phyloP scores from a whole-genome alignment of 495 filamentous ascomycete species.

The Hypoxylon lenormandii region DNA sequence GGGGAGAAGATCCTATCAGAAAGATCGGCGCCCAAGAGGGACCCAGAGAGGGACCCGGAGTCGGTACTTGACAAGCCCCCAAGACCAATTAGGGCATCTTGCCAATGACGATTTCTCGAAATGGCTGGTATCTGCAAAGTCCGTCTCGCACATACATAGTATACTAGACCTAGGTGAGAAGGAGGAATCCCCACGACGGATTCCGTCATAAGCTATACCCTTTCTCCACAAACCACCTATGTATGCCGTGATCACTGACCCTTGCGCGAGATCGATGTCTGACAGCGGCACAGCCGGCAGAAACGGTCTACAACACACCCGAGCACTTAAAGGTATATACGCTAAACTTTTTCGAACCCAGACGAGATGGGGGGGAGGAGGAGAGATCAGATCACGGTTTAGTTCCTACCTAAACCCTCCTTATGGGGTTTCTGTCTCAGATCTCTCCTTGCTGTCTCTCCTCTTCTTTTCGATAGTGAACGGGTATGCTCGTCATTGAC shows the following conservation, averaged over 20 bases:
- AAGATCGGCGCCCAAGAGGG: slow-evolving; percentile 33
- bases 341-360: slow-evolving; percentile 7
- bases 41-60: too few species aligned
- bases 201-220: slow-evolving; percentile 21
- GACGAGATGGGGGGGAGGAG: not conserved
- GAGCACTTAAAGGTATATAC: slow-evolving; percentile 6
- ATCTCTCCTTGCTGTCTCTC: slow-evolving; percentile 2
- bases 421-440: slow-evolving; percentile 40
- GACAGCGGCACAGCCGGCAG: slow-evolving; percentile 34
- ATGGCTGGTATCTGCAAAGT: slow-evolving; percentile 16
- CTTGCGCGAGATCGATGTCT: slow-evolving; percentile 40
- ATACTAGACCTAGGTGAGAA: slow-evolving; percentile 26
- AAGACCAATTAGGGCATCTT: slow-evolving; percentile 20
- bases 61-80: slow-evolving; percentile 31
- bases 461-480: slow-evolving; percentile 25
- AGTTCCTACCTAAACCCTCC: slow-evolving; percentile 1
- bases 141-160: slow-evolving; percentile 1
- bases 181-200: slow-evolving; percentile 11
- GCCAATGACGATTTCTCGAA: slow-evolving; percentile 13
- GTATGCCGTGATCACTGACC: slow-evolving; percentile 23
- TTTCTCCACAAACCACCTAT: slow-evolving; percentile 20
- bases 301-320: slow-evolving; percentile 22
- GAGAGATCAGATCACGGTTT: slow-evolving; percentile 13
- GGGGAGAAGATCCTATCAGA: slow-evolving; percentile 15
- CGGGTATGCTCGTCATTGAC: slow-evolving; percentile 45